phyloP scores from a whole-genome alignment of 306 rosid genomes.

The Astragalus glycyphyllos region DNA sequence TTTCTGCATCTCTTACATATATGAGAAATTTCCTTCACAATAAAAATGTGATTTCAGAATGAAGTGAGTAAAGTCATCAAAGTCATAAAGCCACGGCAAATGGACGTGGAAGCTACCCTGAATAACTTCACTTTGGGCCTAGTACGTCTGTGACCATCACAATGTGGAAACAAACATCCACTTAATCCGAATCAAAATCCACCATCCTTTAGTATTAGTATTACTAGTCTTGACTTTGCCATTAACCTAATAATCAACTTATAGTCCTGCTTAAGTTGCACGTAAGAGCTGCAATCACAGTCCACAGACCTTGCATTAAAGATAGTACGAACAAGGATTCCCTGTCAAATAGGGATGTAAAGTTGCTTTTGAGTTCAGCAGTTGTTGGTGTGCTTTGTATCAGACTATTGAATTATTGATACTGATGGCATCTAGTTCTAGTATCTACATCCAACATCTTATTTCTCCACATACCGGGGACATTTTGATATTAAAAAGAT shows the following conservation, averaged over 20 bases:
- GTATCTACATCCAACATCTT: slow-evolving; percentile 56
- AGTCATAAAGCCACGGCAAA: too few relatives aligned
- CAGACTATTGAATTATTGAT: slow-evolving; percentile 63
- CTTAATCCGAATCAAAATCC: slow-evolving; percentile 44
- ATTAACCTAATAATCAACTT: slow-evolving; percentile 57
- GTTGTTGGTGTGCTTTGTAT: slow-evolving; percentile 64
- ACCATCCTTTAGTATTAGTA: slow-evolving; percentile 57
- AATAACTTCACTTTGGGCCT: too few relatives aligned
- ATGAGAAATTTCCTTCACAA: slow-evolving; percentile 48
- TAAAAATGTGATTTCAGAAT: slow-evolving; percentile 11
- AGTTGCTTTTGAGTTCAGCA: slow-evolving; percentile 71
- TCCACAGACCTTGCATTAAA: slow-evolving; percentile 62
- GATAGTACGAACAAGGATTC: slow-evolving; percentile 65
- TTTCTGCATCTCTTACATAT: slow-evolving; percentile 12
- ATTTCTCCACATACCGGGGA: too few relatives aligned
- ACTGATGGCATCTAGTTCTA: slow-evolving; percentile 66
- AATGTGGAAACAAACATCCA: too few relatives aligned
- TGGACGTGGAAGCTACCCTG: too few relatives aligned
- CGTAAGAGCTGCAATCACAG: slow-evolving; percentile 67
- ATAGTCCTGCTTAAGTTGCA: slow-evolving; percentile 63
- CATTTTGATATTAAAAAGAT: too few relatives aligned
- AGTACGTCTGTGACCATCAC: too few relatives aligned
- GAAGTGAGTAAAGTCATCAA: slow-evolving; percentile 24
- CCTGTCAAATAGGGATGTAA: slow-evolving; percentile 63
- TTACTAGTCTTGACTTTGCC: slow-evolving; percentile 58